A percentile compares a stretch with the other conserved stretches of the same genome.
phyloP scores from a whole-genome alignment of 2,329 filamentous ascomycete species.

The Fusarium siculi region DNA sequence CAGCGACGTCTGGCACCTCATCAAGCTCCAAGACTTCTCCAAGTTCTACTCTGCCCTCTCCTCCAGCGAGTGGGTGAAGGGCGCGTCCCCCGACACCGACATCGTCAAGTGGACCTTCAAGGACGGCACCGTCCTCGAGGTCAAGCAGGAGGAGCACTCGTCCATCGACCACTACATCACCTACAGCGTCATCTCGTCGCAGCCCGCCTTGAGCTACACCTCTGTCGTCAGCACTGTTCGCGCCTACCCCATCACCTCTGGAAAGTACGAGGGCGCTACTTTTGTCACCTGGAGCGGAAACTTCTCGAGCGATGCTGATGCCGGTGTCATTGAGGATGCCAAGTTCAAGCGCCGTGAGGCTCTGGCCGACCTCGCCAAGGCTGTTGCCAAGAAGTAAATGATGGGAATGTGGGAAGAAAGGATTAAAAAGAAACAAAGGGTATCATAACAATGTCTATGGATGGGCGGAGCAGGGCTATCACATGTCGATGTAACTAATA shows the following conservation, averaged over 20 bases:
- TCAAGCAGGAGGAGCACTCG: constrained; percentile 83
- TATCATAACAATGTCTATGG: neutral
- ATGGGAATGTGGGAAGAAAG: neutral
- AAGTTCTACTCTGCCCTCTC: constrained; percentile 74
- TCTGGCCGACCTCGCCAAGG: constrained; percentile 71
- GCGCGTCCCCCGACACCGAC: constrained; percentile 71
- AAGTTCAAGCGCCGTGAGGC: constrained; percentile 82
- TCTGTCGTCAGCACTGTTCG: constrained; percentile 74
- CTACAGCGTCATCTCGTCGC: constrained; percentile 75
- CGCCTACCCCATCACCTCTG: constrained; percentile 73
- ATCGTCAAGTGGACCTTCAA: constrained; percentile 77
- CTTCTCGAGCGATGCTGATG: constrained; percentile 77
- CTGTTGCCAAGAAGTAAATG: constrained; percentile 48
- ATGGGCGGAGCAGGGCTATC: neutral
- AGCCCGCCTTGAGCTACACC: constrained; percentile 73
- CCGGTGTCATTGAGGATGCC: constrained; percentile 77
- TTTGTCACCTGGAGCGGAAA: constrained; percentile 76
- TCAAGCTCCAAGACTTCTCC: constrained; percentile 77
- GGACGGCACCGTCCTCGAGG: constrained; percentile 74
- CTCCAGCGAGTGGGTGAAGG: constrained; percentile 71
- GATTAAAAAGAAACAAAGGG: neutral
- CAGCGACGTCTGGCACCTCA: constrained; percentile 76
- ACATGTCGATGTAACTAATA: constrained; percentile 1
- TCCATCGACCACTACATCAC: constrained; percentile 80
- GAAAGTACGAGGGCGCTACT: constrained; percentile 70